Percentiles rank a stretch among this genome's conserved stretches.
phyloP scores from a whole-genome alignment of 2,329 filamentous ascomycete species.

The Westerdykella aurantiaca region DNA sequence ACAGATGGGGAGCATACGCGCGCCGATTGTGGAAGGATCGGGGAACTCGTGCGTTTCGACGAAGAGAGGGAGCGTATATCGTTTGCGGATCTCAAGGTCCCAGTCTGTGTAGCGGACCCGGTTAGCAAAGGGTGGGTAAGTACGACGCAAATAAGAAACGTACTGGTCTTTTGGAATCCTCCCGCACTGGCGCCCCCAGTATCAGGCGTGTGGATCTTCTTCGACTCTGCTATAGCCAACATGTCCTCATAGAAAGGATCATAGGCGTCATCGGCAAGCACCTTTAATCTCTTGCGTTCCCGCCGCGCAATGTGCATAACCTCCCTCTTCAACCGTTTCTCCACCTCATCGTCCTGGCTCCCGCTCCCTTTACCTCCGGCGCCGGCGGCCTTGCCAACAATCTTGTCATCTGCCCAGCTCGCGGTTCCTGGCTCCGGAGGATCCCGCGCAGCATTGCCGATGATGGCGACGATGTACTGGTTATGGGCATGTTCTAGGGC shows the following conservation, averaged over 20 bases:
- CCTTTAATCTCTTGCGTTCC: conserved; percentile 55
- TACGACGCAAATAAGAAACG: conserved; percentile 27
- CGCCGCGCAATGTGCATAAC: conserved; percentile 57
- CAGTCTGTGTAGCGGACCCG: conserved; percentile 41
- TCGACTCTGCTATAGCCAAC: conserved; percentile 35
- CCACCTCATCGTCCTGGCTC: conserved; percentile 53
- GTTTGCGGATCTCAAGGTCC: conserved; percentile 61
- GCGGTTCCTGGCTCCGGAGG: conserved; percentile 58
- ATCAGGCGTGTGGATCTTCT: conserved; percentile 46
- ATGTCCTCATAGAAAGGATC: conserved; percentile 16
- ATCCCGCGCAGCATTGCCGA: conserved; percentile 55
- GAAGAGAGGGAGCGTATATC: conserved; percentile 57
- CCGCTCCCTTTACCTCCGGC: conserved; percentile 15
- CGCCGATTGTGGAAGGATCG: conserved; percentile 51
- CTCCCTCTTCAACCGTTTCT: conserved; percentile 59
- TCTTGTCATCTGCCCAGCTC: conserved; percentile 67
- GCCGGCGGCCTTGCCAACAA: conserved; percentile 57
- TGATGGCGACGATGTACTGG: conserved; percentile 54
- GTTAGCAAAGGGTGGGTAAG: conserved; percentile 5
- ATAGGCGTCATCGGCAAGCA: conserved; percentile 41
- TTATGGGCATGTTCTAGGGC: conserved; percentile 57
- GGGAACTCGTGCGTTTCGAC: conserved; percentile 60
- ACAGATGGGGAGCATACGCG: conserved; percentile 59
- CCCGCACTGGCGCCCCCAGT: conserved; percentile 63
- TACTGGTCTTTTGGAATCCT: conserved; percentile 74